phyloP scores from a whole-genome alignment of 2,329 filamentous ascomycete species.

The Phoma sp. region DNA sequence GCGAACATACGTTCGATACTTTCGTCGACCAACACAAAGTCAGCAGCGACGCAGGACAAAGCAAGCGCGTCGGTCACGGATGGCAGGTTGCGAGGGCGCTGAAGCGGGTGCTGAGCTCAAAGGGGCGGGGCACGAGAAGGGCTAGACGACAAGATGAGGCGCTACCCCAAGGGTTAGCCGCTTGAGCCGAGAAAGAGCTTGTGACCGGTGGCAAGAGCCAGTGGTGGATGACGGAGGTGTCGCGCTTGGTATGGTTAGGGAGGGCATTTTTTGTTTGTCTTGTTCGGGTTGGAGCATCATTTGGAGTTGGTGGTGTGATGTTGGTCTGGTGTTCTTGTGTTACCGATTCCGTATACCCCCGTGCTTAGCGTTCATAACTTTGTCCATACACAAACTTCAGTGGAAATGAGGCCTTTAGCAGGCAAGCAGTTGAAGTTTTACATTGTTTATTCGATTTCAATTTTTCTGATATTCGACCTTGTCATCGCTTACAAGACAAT shows the following conservation, averaged over 20 bases:
- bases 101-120: conserved; percentile 12
- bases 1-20: conserved; percentile 20
- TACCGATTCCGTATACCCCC: conserved; percentile 8
- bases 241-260: background rate
- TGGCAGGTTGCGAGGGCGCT: conserved; percentile 16
- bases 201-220: background rate
- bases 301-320: background rate
- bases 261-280: background rate
- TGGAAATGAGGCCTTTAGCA: background rate
- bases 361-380: background rate
- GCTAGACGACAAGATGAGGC: conserved; percentile 3
- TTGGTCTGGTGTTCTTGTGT: background rate
- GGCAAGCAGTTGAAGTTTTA: background rate
- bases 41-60: conserved; percentile 9
- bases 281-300: background rate
- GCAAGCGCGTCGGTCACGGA: conserved; percentile 15
- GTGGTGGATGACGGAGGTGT: background rate
- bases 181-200: conserved; percentile 1
- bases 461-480: background rate
- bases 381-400: background rate
- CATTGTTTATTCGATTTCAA: background rate
- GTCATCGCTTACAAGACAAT: conserved; percentile 1
- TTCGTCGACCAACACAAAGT: conserved; percentile 15
- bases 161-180: conserved; percentile 10
- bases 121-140: conserved; percentile 11